Conservation (phyloP, 345 rosid genomes). For the Atalantia buxifolia region DNA sequence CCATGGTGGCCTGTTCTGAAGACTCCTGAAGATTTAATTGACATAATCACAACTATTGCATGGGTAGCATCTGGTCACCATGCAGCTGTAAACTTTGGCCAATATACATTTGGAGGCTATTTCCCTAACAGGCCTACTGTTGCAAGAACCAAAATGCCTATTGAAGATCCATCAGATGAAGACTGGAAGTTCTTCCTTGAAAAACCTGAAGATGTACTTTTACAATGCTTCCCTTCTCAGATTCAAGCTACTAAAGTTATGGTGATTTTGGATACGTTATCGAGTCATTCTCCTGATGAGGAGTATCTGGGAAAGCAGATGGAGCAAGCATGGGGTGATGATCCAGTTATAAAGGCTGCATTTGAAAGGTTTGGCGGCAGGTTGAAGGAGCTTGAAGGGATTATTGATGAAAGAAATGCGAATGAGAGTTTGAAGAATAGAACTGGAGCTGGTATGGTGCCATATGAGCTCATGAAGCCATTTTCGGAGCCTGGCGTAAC, state of each 20-base stretch:
- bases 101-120: slow-evolving; percentile 32
- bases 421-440: slow-evolving; percentile 29
- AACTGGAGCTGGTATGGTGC: slow-evolving; percentile 41
- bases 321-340: slow-evolving; percentile 35
- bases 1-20: slow-evolving; percentile 24
- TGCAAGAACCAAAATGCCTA: slow-evolving; percentile 42
- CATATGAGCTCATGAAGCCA: slow-evolving; percentile 46
- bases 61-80: slow-evolving; percentile 48
- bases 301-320: slow-evolving; percentile 39
- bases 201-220: slow-evolving; percentile 39
- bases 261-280: slow-evolving; percentile 38
- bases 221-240: slow-evolving; percentile 44
- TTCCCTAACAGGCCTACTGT: slow-evolving; percentile 42
- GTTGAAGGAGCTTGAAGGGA: slow-evolving; percentile 34
- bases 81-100: slow-evolving; percentile 48
- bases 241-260: slow-evolving; percentile 45
- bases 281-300: slow-evolving; percentile 53
- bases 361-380: slow-evolving; percentile 33
- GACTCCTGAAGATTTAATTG: slow-evolving; percentile 4
- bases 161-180: slow-evolving; percentile 33
- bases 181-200: slow-evolving; percentile 30
- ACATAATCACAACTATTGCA: slow-evolving; percentile 20
- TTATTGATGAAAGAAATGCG: slow-evolving; percentile 36
- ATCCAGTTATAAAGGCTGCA: slow-evolving; percentile 26
- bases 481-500: slow-evolving; percentile 41